These are phyloP conservation scores for Globisporangium recalcitrans DNA, from an alignment of 352 stramenopile genomes.

Conservation along the genomic window DNA sequence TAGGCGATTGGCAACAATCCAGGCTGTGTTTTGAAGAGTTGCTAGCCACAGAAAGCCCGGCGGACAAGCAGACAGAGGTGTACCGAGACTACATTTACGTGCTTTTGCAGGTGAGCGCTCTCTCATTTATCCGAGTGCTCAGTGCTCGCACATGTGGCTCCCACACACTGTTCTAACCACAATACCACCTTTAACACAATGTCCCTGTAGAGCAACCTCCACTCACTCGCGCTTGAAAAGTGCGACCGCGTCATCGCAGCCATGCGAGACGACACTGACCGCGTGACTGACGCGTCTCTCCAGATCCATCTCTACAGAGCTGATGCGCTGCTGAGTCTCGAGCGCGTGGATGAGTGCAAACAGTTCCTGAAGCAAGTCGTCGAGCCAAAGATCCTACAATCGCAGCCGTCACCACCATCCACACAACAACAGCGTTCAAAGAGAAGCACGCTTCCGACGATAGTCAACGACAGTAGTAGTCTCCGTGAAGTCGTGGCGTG, in stretches of 20 bases:
- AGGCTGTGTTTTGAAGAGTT: conserved; percentile 40
- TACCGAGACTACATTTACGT: conserved; percentile 54
- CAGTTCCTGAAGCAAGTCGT: conserved; percentile 31
- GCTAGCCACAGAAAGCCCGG: conserved; percentile 8
- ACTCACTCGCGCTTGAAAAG: conserved; percentile 35
- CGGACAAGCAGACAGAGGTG: background rate
- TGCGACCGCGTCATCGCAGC: conserved; percentile 30
- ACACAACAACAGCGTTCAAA: background rate
- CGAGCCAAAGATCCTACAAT: conserved; percentile 21
- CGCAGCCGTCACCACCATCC: background rate
- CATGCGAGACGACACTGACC: background rate
- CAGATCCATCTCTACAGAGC: conserved; percentile 52
- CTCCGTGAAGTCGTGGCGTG: conserved; percentile 27
- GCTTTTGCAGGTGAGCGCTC: conserved; percentile 38
- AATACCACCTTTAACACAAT: too few relatives aligned
- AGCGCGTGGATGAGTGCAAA: conserved; percentile 57
- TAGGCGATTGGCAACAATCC: conserved; percentile 32
- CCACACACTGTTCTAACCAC: background rate
- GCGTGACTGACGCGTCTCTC: conserved; percentile 3
- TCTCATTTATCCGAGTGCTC: too few relatives aligned
- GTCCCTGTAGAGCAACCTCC: background rate
- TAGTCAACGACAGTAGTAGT: background rate
- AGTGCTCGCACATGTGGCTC: too few relatives aligned
- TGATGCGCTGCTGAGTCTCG: conserved; percentile 70
- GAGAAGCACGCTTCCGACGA: background rate